Base-by-base conservation (phyloP, 148 eudicot species). In the Rhododendron kiyosumense region DNA sequence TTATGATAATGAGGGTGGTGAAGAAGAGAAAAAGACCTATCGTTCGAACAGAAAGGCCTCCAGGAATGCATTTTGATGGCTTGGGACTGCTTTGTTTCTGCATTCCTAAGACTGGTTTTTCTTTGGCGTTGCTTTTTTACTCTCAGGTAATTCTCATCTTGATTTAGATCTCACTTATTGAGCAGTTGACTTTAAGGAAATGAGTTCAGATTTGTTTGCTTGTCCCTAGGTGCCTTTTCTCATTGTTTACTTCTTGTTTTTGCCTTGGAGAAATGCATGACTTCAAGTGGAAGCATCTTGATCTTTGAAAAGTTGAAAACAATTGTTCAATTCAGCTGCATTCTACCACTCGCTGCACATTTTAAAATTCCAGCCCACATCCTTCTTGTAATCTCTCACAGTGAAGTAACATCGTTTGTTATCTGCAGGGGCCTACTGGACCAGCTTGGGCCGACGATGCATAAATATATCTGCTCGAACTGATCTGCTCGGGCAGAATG, bases 1-100 rank as follows among this genome's bases (percentile, higher is more conserved):
- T 69, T 24, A 38, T 67, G 81, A 80, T 43, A 48, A 80, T n/a
- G 24, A 84, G 63, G 79, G 38, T 26, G 59, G 45, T 79, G 52
- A 84, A 80, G 74, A 84, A 78, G 81, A 84, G 59, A 9, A 83
- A 83, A 49, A 51, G 28, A 24, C 59, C 78, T 54, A 82, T 24
- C 24, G 28, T 18, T 73, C 24, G 43, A 38, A 80, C 57, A 82
- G 65, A 61, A 59, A 54, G 80, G 51, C 67, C 49, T 84, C 74
- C 74, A 7, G 59, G 76, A 46, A 46, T 26, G 43, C 86, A 85
- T 78, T 80, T 87, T 78, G 86, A 84, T 34, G 65, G 45, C 67
- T 51, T 67, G 67, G 71, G 38, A n/a, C 67, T 71, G 78, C 4
- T 84, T 67, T 52, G 49, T 84, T 84, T 84, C 76, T 84, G 86